These are phyloP conservation scores for Laetiporus sulphureus DNA, from an alignment of 1,284 basidiomycete species.

Conservation along the genomic window DNA sequence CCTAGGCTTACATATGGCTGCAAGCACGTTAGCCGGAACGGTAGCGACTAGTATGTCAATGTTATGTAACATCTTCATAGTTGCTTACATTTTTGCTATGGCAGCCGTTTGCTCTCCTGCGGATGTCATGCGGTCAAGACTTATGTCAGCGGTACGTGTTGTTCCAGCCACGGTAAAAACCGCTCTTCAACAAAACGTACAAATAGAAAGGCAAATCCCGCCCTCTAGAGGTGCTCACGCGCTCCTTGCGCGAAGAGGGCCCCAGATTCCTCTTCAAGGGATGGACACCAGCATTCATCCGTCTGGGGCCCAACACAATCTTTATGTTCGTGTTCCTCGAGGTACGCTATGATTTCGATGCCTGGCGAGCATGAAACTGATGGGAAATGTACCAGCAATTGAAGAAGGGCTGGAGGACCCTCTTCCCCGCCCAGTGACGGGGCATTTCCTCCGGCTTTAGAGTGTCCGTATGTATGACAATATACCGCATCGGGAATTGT, in stretches of 20 bases:
- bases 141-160: conserved; percentile 63
- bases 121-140: conserved; percentile 76
- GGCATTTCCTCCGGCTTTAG: background rate
- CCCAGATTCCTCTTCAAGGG: conserved; percentile 83
- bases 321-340: conserved; percentile 86
- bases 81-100: background rate
- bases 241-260: conserved; percentile 69
- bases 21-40: conserved; percentile 72
- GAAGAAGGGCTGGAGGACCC: conserved; percentile 47
- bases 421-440: conserved; percentile 13
- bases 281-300: conserved; percentile 82
- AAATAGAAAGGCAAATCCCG: conserved; percentile 37
- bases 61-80: background rate
- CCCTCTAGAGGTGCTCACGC: conserved; percentile 44
- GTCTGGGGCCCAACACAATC: conserved; percentile 78
- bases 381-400: conserved; percentile 44
- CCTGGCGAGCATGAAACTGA: background rate
- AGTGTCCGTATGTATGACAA: background rate
- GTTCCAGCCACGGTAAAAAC: no score
- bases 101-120: conserved; percentile 83
- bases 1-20: conserved; percentile 56
- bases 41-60: conserved; percentile 80
- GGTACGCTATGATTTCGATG: conserved; percentile 31
- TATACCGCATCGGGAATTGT: background rate
- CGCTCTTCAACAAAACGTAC: no score